Percentiles rank a stretch among this genome's conserved stretches.
phyloP scores from a whole-genome alignment of 148 eudicot genomes.

The Cornus florida region DNA sequence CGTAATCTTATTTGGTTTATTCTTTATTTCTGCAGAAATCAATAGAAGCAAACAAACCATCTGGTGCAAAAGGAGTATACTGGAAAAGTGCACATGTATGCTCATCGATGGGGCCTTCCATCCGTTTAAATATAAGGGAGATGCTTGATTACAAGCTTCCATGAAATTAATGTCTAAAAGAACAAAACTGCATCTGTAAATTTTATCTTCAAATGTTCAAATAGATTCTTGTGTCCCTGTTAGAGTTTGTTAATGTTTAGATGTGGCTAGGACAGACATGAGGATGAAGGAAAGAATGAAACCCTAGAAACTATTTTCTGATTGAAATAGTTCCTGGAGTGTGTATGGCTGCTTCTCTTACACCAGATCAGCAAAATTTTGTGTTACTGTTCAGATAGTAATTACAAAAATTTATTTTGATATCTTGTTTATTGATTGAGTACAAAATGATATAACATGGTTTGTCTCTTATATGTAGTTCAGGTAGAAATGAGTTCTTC shows the following conservation, averaged over 20 bases:
- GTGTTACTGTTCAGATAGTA: no score
- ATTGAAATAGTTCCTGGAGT: neutral
- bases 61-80: constrained; percentile 90
- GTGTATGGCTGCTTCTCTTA: neutral
- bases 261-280: constrained; percentile 2
- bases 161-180: constrained; percentile 24
- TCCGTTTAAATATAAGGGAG: constrained; percentile 67
- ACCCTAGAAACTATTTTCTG: neutral
- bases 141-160: constrained; percentile 77
- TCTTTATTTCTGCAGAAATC: constrained; percentile 60
- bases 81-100: constrained; percentile 95
- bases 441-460: no score
- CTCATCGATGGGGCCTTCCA: constrained; percentile 96
- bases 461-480: no score
- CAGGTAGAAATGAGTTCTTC: no score
- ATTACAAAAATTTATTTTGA: no score
- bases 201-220: constrained; percentile 21
- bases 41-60: constrained; percentile 81
- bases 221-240: constrained; percentile 7
- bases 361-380: neutral
- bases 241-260: neutral
- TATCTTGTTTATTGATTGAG: no score
- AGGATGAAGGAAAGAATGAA: neutral
- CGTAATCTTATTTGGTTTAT: neutral
- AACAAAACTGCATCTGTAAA: constrained; percentile 21